Evolutionary conservation across 2,329 filamentous ascomycete genomes (phyloP), one percentile per base, ranked within the genome.

Genomic region (Albifimbria verrucaria): DNA sequence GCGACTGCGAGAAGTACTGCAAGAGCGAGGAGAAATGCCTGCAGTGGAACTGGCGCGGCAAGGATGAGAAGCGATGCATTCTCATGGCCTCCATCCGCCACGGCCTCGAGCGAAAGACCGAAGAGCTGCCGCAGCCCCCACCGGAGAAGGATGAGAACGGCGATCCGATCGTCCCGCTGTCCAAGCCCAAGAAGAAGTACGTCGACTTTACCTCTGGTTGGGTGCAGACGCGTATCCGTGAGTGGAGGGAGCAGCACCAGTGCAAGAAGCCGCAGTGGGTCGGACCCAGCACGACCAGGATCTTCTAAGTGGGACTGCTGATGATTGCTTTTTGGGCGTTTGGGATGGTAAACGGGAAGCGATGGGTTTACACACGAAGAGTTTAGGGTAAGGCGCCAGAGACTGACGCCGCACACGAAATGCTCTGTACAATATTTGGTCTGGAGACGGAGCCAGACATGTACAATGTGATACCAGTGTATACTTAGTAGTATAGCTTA

Each of bases 181-280:
- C 55, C 3, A 53, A 60, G 51, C 58, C 51, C 20, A 53, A 55
- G 32, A 57, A 61, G 39, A 56, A 55, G 24, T 65, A 59, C 62
- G 60, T 67, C 7, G 63, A 68, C n/a, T 68, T 62, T 45, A 66
- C 57, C 49, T 60, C 66, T 0, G 66, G 66, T 7, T 68, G 66
- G 66, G 28, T 65, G 11, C 51, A 57, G 2, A 57, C 59, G 5
- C 58, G 64, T 5, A 61, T 69, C 25, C 54, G 58, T 18, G 50
- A 60, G 36, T 68, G 65, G 62, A 61, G 55, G 50, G 50, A 56
- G 4, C 57, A 55, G 21, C 62, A 57, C 26, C 59, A 61, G 22
- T 69, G 66, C 39, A 51, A 62, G 41, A 58, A 59, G 43, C 65
- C 65, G 9, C 63, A 67, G 51, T 68, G 66, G 66, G 65, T 69